Base-by-base conservation (phyloP, 192 early-diverging fungal species). In the Coemansia sp. region DNA sequence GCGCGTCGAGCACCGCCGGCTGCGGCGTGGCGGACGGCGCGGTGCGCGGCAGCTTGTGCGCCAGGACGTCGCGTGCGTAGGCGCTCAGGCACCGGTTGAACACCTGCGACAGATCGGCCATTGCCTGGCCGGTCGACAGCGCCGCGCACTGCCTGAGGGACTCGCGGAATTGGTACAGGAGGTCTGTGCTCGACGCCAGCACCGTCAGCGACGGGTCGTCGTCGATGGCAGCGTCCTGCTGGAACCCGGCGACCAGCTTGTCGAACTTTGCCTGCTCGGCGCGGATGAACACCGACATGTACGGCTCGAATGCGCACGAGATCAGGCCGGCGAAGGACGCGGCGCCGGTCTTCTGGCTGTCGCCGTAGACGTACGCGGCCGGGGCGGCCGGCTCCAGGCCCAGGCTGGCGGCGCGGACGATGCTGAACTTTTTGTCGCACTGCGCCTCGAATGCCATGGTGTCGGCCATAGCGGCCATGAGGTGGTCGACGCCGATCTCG, bases 391-490 rank as follows among this genome's bases (percentile, higher is more conserved):
- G 44, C 67, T 26, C 20, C 51, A 2, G n/a, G n/a, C n/a, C n/a
- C n/a, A n/a, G 30, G 26, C 26, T 21, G 24, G 14, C 51, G 55
- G 49, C 38, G 15, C 18, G n/a, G 65, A 75, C 78, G 52, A 73
- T 84, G 26, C 74, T 74, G 66, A 94, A 98, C 45, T 92, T 79
- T 30, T 89, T 88, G 39, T 87, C 81, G 11, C 97, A 81, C 71
- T 96, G 95, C 16, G 75, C 77, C 77, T 99, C 97, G 76, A 98
- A 98, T 36, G 95, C 94, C 58, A 93, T 83, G 0, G 97, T 96
- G 11, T 89, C 81, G 20, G 94, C 89, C 63, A 99, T 71, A 0
- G 90, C 91, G 18, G 88, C 72, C 10, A 95, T 75, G 66, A 98
- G 82, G 16, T 87, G 66, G 58, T 90, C 91, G 0, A 94, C 92